A percentile compares a stretch with the other conserved stretches of the same genome.
phyloP scores from a whole-genome alignment of 2,329 filamentous ascomycete genomes.

The Truncatella angustata region DNA sequence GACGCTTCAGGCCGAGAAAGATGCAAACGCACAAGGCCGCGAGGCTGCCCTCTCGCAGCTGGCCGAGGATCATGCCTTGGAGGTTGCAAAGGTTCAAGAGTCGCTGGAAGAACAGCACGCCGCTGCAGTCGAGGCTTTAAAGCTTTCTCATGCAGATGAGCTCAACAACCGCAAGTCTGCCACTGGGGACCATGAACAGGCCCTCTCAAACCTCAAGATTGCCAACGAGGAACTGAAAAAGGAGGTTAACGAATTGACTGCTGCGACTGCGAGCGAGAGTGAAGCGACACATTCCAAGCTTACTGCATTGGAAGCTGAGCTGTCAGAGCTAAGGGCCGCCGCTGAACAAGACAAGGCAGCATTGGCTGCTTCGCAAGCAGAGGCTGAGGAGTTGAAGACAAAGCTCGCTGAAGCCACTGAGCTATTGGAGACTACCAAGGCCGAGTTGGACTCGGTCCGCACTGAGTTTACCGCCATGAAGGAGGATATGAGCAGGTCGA shows the following conservation, averaged over 20 bases:
- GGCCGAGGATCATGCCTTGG: conserved; percentile 45
- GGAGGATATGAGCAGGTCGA: conserved; percentile 40
- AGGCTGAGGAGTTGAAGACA: conserved; percentile 36
- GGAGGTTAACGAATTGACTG: conserved; percentile 52
- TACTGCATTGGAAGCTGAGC: conserved; percentile 49
- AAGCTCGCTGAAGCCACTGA: conserved; percentile 27
- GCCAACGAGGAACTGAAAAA: conserved; percentile 53
- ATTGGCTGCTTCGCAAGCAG: conserved; percentile 42
- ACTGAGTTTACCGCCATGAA: conserved; percentile 47
- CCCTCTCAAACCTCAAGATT: conserved; percentile 48
- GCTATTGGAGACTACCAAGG: conserved; percentile 31
- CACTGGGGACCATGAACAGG: conserved; percentile 45
- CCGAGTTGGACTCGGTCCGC: conserved; percentile 47
- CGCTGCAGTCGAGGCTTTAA: conserved; percentile 46
- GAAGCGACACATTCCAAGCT: conserved; percentile 45
- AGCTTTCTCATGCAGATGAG: conserved; percentile 52
- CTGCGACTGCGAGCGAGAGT: conserved; percentile 44
- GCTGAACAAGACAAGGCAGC: conserved; percentile 49
- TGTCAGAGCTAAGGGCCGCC: conserved; percentile 47
- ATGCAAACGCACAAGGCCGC: conserved; percentile 34
- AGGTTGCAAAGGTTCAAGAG: conserved; percentile 49
- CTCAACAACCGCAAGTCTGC: conserved; percentile 45
- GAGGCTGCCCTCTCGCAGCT: conserved; percentile 37
- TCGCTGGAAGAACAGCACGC: conserved; percentile 50
- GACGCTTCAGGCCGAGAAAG: conserved; percentile 38